Conservation (phyloP, 371 early-diverging fungal genomes). For the Mortierella sp. region DNA sequence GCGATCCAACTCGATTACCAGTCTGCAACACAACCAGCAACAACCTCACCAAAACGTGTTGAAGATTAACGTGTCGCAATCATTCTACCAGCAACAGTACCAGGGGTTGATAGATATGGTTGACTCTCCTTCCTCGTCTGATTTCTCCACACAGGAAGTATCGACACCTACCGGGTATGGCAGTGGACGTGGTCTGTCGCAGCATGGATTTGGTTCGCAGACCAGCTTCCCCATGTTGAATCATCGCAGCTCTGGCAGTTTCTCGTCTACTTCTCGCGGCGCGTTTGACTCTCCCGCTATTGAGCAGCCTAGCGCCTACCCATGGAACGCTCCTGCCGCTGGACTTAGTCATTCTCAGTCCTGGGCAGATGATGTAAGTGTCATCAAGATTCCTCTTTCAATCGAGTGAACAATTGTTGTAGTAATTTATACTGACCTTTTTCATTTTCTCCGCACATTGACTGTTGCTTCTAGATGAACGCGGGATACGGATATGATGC, state of each 20-base stretch:
- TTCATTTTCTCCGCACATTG: background rate
- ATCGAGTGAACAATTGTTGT: background rate
- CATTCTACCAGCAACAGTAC: conserved; percentile 36
- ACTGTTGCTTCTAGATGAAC: conserved; percentile 24
- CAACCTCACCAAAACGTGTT: conserved; percentile 8
- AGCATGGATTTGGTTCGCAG: conserved; percentile 27
- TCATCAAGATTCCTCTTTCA: background rate
- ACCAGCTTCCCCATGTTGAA: conserved; percentile 21
- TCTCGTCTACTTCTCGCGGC: conserved; percentile 34
- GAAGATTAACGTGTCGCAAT: conserved; percentile 30
- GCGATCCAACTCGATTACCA: conserved; percentile 39
- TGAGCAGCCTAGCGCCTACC: conserved; percentile 47
- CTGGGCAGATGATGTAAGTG: conserved; percentile 49
- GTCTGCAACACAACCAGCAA: conserved; percentile 28
- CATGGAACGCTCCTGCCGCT: conserved; percentile 32
- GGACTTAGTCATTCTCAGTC: conserved; percentile 41
- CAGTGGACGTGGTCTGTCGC: conserved; percentile 21
- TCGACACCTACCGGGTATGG: conserved; percentile 6
- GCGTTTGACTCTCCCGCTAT: conserved; percentile 46
- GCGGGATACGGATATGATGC: conserved; percentile 43
- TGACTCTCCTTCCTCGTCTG: conserved; percentile 35
- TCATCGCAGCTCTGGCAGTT: conserved; percentile 42
- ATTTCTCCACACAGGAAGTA: conserved; percentile 13
- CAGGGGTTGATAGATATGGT: conserved; percentile 47
- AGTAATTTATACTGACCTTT: background rate